Evolutionary conservation across 192 early-diverging fungal genomes (phyloP), one percentile per base, ranked within the genome.

Genomic region (Coemansia pectinata): DNA sequence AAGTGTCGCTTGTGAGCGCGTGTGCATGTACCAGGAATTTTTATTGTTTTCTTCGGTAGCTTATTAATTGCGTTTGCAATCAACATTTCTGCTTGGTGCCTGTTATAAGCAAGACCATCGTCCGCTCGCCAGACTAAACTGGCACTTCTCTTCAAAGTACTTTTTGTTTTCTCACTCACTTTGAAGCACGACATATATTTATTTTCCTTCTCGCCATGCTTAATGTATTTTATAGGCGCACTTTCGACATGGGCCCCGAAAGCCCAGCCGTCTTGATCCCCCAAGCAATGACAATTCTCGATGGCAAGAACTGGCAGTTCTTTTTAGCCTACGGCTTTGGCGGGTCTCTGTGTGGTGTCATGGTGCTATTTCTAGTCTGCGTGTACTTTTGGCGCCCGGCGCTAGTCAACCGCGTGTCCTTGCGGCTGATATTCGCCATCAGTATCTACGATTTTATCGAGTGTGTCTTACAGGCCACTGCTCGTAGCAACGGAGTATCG

Each of bases 381-480:
- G 72, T 70, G 7, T 79, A 74, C 42, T 0, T 79, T 29, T 79
- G 77, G 77, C 72, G 77, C 23, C 68, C 69, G 4, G 50, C 59
- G 19, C 53, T 74, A 19, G 77, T 74, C 2, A 74, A 79, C 33
- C 77, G 77, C 10, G 57, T 79, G 3, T 79, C 77, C 3, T 40
- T 79, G 17, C 68, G 77, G 0, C 65, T 79, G 6, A 79, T 79
- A 40, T 74, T 79, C 45, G 52, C 57, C 19, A 79, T 79, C 9
- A 68, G 77, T 8, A 10, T 79, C 15, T 66, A 59, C 27, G 77
- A 79, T 19, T 74, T 71, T 61, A 48, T 67, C 4, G 69, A 70
- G 21, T 74, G 72, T 21, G 29, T 71, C n/a, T 0, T 65, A 17
- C 68, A 73, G 36, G 34, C 25, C 9, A 17, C n/a, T 10, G 40